A percentile compares a stretch with the other conserved stretches of the same genome.
These are phyloP conservation scores for Straminergon stramineum DNA, from an alignment of 225 moss, liverwort and hornwort genomes.

Conservation along the genomic window DNA sequence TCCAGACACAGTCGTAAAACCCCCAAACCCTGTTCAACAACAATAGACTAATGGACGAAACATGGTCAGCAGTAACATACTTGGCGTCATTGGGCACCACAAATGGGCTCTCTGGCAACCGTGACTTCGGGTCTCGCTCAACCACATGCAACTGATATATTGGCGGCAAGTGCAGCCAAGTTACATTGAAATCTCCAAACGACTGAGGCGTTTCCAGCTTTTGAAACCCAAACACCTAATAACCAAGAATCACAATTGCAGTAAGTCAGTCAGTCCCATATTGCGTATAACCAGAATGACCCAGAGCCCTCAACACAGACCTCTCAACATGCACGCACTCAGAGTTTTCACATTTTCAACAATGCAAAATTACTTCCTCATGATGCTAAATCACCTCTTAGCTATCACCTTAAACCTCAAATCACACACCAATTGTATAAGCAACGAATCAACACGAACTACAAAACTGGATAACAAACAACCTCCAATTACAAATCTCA, in stretches of 20 bases:
- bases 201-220: conserved; percentile 59
- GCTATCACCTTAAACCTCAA: neutral
- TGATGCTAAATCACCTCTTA: neutral
- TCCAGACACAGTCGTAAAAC: neutral
- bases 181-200: conserved; percentile 66
- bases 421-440: neutral
- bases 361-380: neutral
- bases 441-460: neutral
- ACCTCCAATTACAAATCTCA: neutral
- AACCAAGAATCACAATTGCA: neutral
- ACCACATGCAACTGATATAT: conserved; percentile 55
- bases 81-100: conserved; percentile 52
- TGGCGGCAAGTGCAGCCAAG: conserved; percentile 74
- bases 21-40: neutral
- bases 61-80: conserved; percentile 12
- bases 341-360: neutral
- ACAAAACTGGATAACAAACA: neutral
- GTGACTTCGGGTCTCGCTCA: conserved; percentile 56
- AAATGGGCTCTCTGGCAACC: conserved; percentile 79
- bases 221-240: conserved; percentile 73
- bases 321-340: neutral
- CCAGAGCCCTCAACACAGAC: neutral
- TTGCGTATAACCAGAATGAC: neutral
- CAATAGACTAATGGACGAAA: neutral
- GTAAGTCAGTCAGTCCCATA: neutral